These are phyloP conservation scores for Colletotrichum sp. DNA, from an alignment of 2,329 filamentous ascomycete species.

Conservation along the genomic window DNA sequence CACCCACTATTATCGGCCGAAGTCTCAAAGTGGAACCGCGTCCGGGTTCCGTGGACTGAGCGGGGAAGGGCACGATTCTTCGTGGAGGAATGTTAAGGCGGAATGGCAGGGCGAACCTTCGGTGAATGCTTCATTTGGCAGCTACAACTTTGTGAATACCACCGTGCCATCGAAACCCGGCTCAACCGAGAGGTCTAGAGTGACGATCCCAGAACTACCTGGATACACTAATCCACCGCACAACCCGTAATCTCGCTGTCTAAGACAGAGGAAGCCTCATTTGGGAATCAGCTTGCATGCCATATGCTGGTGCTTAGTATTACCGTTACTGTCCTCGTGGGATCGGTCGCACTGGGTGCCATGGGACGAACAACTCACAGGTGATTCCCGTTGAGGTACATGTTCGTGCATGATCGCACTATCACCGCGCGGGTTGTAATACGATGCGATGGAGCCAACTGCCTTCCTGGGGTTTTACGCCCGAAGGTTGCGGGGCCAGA, in stretches of 20 bases:
- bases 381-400: neutral
- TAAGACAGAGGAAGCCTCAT: neutral
- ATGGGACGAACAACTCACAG: neutral
- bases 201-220: neutral
- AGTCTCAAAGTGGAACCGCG: neutral
- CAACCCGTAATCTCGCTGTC: neutral
- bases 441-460: neutral
- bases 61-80: neutral
- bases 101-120: neutral
- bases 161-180: neutral
- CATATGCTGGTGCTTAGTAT: neutral
- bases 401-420: neutral
- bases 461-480: neutral
- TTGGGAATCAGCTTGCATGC: neutral
- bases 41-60: neutral
- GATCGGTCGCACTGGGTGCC: neutral
- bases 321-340: neutral
- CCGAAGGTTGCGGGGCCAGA: neutral
- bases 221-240: neutral
- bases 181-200: neutral
- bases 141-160: neutral
- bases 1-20: neutral
- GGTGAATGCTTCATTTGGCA: neutral
- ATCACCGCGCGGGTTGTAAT: neutral
- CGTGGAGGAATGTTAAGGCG: neutral